Evolutionary conservation across 2,329 filamentous ascomycete species (phyloP).

Genomic region (Ascocoryne sarcoides): DNA sequence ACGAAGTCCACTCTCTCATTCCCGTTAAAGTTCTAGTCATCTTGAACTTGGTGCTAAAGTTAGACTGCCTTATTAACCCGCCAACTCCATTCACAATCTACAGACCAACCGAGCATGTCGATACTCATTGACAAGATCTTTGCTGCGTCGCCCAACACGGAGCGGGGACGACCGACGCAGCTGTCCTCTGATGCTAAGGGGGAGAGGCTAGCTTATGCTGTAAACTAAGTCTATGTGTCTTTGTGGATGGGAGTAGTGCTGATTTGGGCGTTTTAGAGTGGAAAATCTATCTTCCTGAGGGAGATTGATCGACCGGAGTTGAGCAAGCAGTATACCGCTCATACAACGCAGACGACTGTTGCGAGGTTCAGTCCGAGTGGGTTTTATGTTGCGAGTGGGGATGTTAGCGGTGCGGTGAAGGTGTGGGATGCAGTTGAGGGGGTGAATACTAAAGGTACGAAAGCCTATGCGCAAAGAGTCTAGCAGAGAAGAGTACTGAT

Average conservation of each 20-base stretch:
- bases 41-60: neutral
- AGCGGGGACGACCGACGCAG: slow-evolving; percentile 78
- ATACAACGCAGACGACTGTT: slow-evolving; percentile 82
- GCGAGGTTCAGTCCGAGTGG: slow-evolving; percentile 90
- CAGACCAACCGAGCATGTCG: slow-evolving; percentile 29
- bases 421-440: slow-evolving; percentile 92
- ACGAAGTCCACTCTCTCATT: slow-evolving; percentile 5
- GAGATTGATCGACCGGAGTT: slow-evolving; percentile 83
- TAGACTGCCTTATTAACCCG: neutral
- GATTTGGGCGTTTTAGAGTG: slow-evolving; percentile 49
- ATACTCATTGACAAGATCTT: slow-evolving; percentile 61
- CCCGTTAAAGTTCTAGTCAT: neutral
- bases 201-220: slow-evolving; percentile 85
- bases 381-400: slow-evolving; percentile 90
- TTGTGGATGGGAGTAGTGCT: no score
- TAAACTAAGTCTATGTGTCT: slow-evolving; percentile 48
- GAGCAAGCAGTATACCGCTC: slow-evolving; percentile 84
- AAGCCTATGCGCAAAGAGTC: neutral
- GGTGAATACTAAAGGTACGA: slow-evolving; percentile 57
- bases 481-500: slow-evolving; percentile 2
- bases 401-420: slow-evolving; percentile 72
- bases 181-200: slow-evolving; percentile 84
- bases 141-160: slow-evolving; percentile 75
- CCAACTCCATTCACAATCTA: neutral
- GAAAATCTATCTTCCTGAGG: slow-evolving; percentile 93